Evolutionary conservation across 2,329 filamentous ascomycete genomes (phyloP), one percentile per base, ranked within the genome.

Genomic region (Xylariaceae sp.): DNA sequence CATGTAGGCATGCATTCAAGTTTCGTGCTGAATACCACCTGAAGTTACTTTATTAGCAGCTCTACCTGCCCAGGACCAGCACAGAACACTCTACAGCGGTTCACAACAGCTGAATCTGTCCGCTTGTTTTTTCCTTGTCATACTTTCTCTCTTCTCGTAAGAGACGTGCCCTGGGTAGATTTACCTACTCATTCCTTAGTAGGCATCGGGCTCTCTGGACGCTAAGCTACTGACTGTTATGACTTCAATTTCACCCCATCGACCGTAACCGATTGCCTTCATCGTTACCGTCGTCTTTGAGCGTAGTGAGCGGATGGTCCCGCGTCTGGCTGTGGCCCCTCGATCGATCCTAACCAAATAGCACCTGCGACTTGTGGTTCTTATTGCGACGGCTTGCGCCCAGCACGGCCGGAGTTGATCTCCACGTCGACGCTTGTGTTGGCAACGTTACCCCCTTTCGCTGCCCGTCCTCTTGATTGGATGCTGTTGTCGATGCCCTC

Each of bases 401-500:
- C 32, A 19, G 8, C 18, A 29, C 30, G 26, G 21, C 40, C 48
- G 30, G 29, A 13, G 10, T 19, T 42, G 36, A 26, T 40, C 32
- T 43, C 43, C 19, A 54, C 47, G 37, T 36, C 22, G 34, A 21
- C 42, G 26, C 18, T 41, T 21, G 40, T 44, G n/a, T 18, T 49
- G 47, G 47, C 39, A 49, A 34, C 39, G 18, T 36, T 26, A 32
- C 39, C 39, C 39, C 16, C 41, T 26, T 19, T 43, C 32, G 10
- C 19, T n/a, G 10, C 40, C 18, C 16, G 7, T 22, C 39, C 4
- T 30, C 47, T 44, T 45, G 37, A 15, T 47, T 48, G 47, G 22
- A 51, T 51, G 48, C 48, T 39, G 36, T 40, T 46, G 47, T 46
- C 41, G 34, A 49, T 45, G 42, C 47, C 41, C 41, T 56, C 47